A percentile compares a stretch with the other conserved stretches of the same genome.
These are phyloP conservation scores for Gleditsia sinensis DNA, from an alignment of 306 rosid species.

Conservation along the genomic window DNA sequence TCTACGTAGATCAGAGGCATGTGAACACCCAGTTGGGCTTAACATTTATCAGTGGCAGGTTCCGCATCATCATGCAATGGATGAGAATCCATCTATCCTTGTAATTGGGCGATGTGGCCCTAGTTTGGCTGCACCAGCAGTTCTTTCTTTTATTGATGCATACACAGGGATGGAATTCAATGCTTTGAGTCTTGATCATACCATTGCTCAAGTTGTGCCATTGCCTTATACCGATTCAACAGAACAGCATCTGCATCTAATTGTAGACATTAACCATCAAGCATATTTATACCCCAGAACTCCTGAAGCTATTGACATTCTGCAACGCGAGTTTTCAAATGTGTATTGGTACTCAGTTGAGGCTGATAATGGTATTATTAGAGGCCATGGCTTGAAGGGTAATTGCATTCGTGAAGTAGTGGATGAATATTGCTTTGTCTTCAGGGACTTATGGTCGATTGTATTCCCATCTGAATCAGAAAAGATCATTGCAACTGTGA, in stretches of 20 bases:
- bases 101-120: slow-evolving; percentile 80
- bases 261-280: slow-evolving; percentile 61
- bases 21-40: slow-evolving; percentile 70
- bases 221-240: slow-evolving; percentile 84
- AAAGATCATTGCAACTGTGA: slow-evolving; percentile 71
- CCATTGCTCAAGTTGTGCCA: slow-evolving; percentile 77
- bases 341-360: slow-evolving; percentile 94
- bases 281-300: slow-evolving; percentile 88
- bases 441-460: slow-evolving; percentile 83
- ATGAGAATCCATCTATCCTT: slow-evolving; percentile 88
- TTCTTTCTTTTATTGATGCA: slow-evolving; percentile 84
- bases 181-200: slow-evolving; percentile 57
- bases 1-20: slow-evolving; percentile 67
- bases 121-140: slow-evolving; percentile 59
- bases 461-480: slow-evolving; percentile 94
- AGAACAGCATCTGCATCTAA: slow-evolving; percentile 86
- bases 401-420: slow-evolving; percentile 51
- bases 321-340: slow-evolving; percentile 74
- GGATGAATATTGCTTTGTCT: slow-evolving; percentile 80
- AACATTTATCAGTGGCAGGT: slow-evolving; percentile 95
- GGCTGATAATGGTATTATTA: slow-evolving; percentile 68
- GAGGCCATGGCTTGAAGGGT: slow-evolving; percentile 83
- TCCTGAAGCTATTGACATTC: slow-evolving; percentile 69
- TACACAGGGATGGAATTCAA: slow-evolving; percentile 75
- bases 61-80: slow-evolving; percentile 96